Base-by-base conservation (phyloP, 2,329 filamentous ascomycete genomes). In the Diplodia mutila region DNA sequence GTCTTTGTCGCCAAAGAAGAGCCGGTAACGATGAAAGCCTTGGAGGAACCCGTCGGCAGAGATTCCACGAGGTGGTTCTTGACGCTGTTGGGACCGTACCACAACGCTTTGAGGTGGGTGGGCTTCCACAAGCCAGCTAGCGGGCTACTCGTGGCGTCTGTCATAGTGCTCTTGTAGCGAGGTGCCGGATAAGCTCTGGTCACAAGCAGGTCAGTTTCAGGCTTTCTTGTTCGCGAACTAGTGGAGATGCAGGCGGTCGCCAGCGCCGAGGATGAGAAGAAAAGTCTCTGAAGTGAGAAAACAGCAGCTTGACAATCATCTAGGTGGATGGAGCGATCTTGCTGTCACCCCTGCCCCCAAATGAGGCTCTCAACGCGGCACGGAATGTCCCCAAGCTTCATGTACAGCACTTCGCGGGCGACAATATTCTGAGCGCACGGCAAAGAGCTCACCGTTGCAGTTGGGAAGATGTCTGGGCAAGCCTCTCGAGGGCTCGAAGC, bases 21-120 rank as follows among this genome's bases (percentile, higher is more conserved):
- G 27, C 85, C 85, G 0, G 85, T 87, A 53, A 87, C 82, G 72
- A 87, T 85, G 75, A 87, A 87, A 1, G 85, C 85, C 76, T 85
- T 86, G 63, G 84, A 85, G 3, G 72, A 73, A 3, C 76, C 71
- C 12, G 68, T 77, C 0, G 80, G 84, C 0, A 87, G 79, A 61
- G 77, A 79, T 23, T 79, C 75, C 14, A 83, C 68, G 2, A 87
- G 76, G 69, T 86, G 78, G 11, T 80, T 80, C 67, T 78, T 68
- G 3, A 87, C 85, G 8, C 79, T 81, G 29, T 78, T 73, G 4
- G 81, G 73, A 16, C 85, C 85, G 69, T 86, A 86, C 75, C 82
- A 81, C 5, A 87, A 78, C 25, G 78, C 78, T 66, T 84, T 78
- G 9, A 86, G 78, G 66, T 83, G 82, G 1, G 79, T 82, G 0